Evolutionary conservation across 2,329 filamentous ascomycete genomes (phyloP), one percentile per base, ranked within the genome.

Genomic region (Botrytis medusae): DNA sequence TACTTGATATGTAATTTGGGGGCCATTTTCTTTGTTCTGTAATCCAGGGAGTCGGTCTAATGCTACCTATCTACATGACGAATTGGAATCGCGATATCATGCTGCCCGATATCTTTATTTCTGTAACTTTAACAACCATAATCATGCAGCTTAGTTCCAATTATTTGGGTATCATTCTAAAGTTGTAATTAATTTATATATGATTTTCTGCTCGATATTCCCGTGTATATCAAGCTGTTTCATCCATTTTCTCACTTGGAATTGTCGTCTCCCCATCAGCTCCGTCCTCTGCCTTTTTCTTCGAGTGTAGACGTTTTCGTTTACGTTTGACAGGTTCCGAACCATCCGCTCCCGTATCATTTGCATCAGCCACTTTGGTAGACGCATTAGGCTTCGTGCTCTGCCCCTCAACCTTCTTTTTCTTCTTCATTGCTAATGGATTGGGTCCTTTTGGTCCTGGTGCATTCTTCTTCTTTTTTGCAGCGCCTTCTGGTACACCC

Each of bases 391-490:
- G 61, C 74, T 44, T 62, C 16, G 18, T 42, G 34, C 75, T 71
- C 76, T 73, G 20, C 76, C 70, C 77, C 74, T 77, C 65, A 65
- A 72, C 44, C 60, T 75, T 76, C 80, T 88, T 89, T 84, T 91
- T 92, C 83, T 93, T 93, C 84, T 91, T 92, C 70, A 92, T 85
- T 69, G 90, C 88, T 71, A 94, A 82, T 14, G 92, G 92, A 81
- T 94, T 94, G 1, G 91, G 91, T 32, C 87, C 89, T 80, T 92
- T 93, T 5, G 86, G 87, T 1, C 91, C 91, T 74, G 86, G 87
- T 34, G 79, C 80, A 81, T 86, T 88, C 80, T 88, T 89, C 81
- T 90, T 87, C 79, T 85, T 85, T 79, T 82, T 83, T 74, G 82
- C 79, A 34, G 72, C 78, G 14, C 44, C 65, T n/a, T 72, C 74